phyloP scores from a whole-genome alignment of 176 grass and related monocot genomes.

The Neostapfia colusana region DNA sequence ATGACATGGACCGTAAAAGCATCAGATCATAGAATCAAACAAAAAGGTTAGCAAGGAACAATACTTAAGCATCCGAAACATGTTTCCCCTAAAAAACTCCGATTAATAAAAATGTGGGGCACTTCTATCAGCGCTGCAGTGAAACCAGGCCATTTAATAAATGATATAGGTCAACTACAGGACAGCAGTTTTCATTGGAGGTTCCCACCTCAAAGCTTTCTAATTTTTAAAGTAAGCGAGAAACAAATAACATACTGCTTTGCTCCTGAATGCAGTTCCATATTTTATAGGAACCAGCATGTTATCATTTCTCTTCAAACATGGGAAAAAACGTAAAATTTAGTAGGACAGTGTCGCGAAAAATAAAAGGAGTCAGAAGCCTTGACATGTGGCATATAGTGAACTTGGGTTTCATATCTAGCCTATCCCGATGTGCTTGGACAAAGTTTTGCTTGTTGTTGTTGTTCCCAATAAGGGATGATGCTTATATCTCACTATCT shows the following conservation, averaged over 20 bases:
- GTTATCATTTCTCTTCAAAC: not conserved
- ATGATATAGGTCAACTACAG: not conserved
- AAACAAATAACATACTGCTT: not conserved
- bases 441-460: too few relatives aligned
- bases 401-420: too few relatives aligned
- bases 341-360: constrained; percentile 4
- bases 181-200: not conserved
- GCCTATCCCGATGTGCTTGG: too few relatives aligned
- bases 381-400: constrained; percentile 11
- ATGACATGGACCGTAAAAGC: not conserved
- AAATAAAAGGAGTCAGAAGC: not conserved
- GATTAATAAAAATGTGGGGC: not conserved
- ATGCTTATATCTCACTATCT: too few relatives aligned
- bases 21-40: not conserved
- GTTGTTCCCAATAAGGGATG: not conserved
- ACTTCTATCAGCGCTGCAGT: not conserved
- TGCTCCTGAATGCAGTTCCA: not conserved
- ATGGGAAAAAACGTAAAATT: not conserved
- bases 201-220: constrained; percentile 4
- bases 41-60: constrained; percentile 9
- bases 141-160: not conserved
- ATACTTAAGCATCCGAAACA: not conserved
- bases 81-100: not conserved
- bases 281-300: not conserved
- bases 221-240: not conserved